These are phyloP conservation scores for Aurifilum marmelostoma DNA, from an alignment of 2,329 filamentous ascomycete species.

Conservation along the genomic window DNA sequence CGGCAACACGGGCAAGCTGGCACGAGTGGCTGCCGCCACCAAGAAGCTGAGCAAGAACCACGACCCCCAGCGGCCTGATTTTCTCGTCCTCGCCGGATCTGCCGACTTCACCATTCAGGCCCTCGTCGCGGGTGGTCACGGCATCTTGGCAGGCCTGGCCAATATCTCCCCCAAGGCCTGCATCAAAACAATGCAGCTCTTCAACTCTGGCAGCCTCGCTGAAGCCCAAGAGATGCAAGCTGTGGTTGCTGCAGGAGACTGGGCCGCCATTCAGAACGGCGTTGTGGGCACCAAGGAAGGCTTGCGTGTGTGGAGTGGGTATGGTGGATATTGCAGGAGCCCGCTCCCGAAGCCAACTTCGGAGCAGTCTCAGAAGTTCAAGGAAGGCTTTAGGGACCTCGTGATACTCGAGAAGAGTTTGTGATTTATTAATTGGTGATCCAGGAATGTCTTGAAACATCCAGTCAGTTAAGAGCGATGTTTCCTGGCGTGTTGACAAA, in stretches of 20 bases:
- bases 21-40: slow-evolving; percentile 62
- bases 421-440: slow-evolving; percentile 33
- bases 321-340: slow-evolving; percentile 58
- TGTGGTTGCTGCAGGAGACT: slow-evolving; percentile 69
- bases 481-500: not conserved
- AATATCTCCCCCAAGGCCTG: slow-evolving; percentile 73
- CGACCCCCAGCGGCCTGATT: slow-evolving; percentile 48
- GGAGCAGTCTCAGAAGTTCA: slow-evolving; percentile 55
- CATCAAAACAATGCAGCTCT: slow-evolving; percentile 63
- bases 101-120: slow-evolving; percentile 75
- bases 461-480: not conserved
- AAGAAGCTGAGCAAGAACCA: slow-evolving; percentile 45
- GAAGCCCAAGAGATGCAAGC: slow-evolving; percentile 69
- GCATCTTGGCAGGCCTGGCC: slow-evolving; percentile 72
- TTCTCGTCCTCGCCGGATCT: slow-evolving; percentile 73
- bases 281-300: slow-evolving; percentile 73
- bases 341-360: slow-evolving; percentile 55
- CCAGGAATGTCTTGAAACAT: not conserved
- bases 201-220: slow-evolving; percentile 56
- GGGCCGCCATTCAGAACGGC: slow-evolving; percentile 72
- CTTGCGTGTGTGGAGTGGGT: slow-evolving; percentile 67
- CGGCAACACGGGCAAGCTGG: slow-evolving; percentile 72
- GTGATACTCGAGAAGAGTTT: slow-evolving; percentile 55
- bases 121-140: slow-evolving; percentile 68
- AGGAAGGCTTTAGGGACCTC: slow-evolving; percentile 58